Base-by-base conservation (phyloP, 495 filamentous ascomycete genomes). In the Annulohypoxylon nitens region DNA sequence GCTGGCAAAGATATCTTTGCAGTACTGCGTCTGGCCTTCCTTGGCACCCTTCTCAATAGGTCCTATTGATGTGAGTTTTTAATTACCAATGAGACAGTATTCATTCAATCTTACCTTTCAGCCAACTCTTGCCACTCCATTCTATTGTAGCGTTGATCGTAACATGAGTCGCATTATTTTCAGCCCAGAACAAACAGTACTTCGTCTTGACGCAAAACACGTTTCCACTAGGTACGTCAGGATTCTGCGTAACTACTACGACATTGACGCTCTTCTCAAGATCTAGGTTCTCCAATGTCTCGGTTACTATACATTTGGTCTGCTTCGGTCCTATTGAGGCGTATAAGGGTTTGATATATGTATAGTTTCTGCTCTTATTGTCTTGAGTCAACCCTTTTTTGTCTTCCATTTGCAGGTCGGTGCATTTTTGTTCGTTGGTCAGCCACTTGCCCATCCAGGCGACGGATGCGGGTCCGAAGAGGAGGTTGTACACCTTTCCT, bases 101-200 rank as follows among this genome's bases (percentile, higher is more conserved):
- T 30, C 14, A 67, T 2, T 18, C 30, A 1, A 23, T 69, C 83
- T 77, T 88, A 97, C 95, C 93, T 84, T 97, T 98, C 43, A 98
- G 79, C 96, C 97, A 99, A 82, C 93, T 97, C 85, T 99, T 99
- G 62, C 96, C 95, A 0, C 92, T 89, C 96, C 96, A 99, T 76
- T 98, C 96, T 55, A 98, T 92, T 0, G 90, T 90, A 80, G 93
- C 97, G 64, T 90, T 97, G 80, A 93, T 89, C 26, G 95, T 85
- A 30, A 99, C 81, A 36, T 93, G 87, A 0, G 97, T 99, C 25
- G 90, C 83, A 72, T 97, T 97, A 62, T 88, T 90, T 33, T 96
- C 85, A 2, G 89, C 94, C 96, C 96, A 99, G 45, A 91, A 93
- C 7, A 99, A 86, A 70, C 97, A 97, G 73, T 98, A 98, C 76